Base-by-base conservation (phyloP, 257 asterid genomes). In the Linderniella brevidens region DNA sequence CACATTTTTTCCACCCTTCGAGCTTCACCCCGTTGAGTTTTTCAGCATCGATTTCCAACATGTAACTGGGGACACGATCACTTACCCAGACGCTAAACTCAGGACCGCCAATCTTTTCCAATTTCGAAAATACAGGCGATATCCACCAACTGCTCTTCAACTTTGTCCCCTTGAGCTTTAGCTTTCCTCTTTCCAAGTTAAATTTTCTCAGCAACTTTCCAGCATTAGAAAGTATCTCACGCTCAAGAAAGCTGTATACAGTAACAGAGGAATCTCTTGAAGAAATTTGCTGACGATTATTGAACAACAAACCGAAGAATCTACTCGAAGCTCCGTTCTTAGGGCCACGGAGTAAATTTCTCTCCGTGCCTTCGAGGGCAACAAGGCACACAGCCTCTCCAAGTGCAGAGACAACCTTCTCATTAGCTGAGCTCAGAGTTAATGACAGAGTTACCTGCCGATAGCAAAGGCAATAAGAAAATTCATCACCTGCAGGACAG, bases 401-500 rank as follows among this genome's bases (percentile, higher is more conserved):
- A 55, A 87, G 75, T 18, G 63, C 76, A 35, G 92, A 62, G 63
- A 87, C 66, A 54, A 72, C 57, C 36, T 18, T 60, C 56, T 74
- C 77, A 57, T 80, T 80, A 16, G 81, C 51, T 1, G 97, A 75
- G 58, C 67, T 64, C 62, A 87, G 74, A 63, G 63, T 55, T 57
- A 83, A 67, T 66, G 66, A 47, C 50, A 72, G 65, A 60, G 93
- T 79, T 78, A 87, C 95, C 97, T 87, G 97, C 82, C 39, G 92
- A 78, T 50, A 69, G 75, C 76, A 86, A 82, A 86, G 15, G 68
- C 77, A 75, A 82, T 59, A 80, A 83, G 78, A 86, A 69, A 75
- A 87, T 79, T 69, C 68, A 62, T 80, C 78, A 79, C 93, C 97
- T 79, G 97, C 92, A 68, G 74, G 62, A 58, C 71, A 80, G 71